Conservation (phyloP, 75 land plant genomes). For the Pinus tabuliformis region DNA sequence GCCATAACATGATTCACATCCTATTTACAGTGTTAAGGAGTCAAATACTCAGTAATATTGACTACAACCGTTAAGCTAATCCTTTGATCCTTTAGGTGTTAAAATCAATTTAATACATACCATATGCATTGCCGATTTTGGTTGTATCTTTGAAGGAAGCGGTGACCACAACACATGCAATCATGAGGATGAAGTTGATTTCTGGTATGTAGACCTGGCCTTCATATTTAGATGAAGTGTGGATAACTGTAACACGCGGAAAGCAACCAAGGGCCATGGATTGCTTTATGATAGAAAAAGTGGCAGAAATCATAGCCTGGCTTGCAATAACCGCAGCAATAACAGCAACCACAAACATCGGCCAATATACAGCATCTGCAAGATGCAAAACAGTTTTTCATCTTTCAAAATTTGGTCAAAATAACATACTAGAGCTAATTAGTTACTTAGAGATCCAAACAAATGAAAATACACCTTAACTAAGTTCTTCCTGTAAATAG, state of each 20-base stretch:
- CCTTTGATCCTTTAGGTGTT: no score
- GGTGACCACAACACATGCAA: constrained; percentile 40
- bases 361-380: constrained; percentile 57
- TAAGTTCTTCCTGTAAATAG: no score
- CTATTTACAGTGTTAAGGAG: no score
- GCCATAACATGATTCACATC: no score
- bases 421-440: no score
- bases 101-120: constrained; percentile 8
- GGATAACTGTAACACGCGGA: constrained; percentile 47
- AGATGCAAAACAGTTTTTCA: neutral
- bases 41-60: no score
- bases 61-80: no score
- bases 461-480: no score
- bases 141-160: constrained; percentile 40
- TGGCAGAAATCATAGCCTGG: constrained; percentile 74
- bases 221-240: constrained; percentile 51
- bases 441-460: no score
- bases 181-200: constrained; percentile 53
- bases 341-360: constrained; percentile 58
- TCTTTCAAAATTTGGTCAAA: no score
- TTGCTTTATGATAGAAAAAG: constrained; percentile 55
- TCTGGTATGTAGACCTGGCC: constrained; percentile 77
- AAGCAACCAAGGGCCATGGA: constrained; percentile 55
- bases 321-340: constrained; percentile 65
- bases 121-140: constrained; percentile 63